Percentiles rank a stretch among this genome's conserved stretches.
These are phyloP conservation scores for Fusarium albosuccineum DNA, from an alignment of 2,329 filamentous ascomycete species.

Conservation along the genomic window DNA sequence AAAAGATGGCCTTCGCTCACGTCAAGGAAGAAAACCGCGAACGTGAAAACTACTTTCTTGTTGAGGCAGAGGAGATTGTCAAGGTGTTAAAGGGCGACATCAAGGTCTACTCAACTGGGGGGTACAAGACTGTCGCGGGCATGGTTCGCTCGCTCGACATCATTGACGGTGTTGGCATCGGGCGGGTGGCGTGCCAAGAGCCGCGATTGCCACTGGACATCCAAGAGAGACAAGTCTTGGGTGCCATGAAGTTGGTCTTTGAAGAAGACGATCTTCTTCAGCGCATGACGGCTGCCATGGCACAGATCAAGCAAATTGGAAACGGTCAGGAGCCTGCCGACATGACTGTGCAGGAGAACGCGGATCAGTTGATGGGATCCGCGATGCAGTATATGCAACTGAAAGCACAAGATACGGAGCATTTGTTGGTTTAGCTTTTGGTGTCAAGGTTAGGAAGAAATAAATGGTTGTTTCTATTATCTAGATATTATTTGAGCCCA, in stretches of 20 bases:
- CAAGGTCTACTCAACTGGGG: slow-evolving; percentile 33
- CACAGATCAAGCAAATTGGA: slow-evolving; percentile 29
- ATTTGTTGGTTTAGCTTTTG: neutral
- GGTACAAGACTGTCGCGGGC: slow-evolving; percentile 22
- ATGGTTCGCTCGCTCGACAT: slow-evolving; percentile 29
- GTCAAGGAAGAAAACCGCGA: slow-evolving; percentile 65
- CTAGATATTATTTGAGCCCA: no score
- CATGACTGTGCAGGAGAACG: slow-evolving; percentile 28
- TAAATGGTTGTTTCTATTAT: no score
- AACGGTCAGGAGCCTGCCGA: slow-evolving; percentile 21
- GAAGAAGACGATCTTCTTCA: slow-evolving; percentile 23
- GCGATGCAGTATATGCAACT: slow-evolving; percentile 18
- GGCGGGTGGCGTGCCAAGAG: slow-evolving; percentile 23
- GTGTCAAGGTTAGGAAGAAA: no score
- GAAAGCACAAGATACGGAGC: slow-evolving; percentile 15
- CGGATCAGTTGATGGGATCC: slow-evolving; percentile 26
- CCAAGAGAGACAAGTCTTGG: slow-evolving; percentile 4
- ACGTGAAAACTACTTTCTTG: slow-evolving; percentile 69
- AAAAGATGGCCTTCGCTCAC: slow-evolving; percentile 63
- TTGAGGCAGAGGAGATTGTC: slow-evolving; percentile 66
- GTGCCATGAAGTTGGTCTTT: slow-evolving; percentile 18
- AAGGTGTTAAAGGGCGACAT: slow-evolving; percentile 30
- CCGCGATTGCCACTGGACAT: slow-evolving; percentile 15
- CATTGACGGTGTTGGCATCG: slow-evolving; percentile 28
- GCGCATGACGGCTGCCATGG: slow-evolving; percentile 19